Base-by-base conservation (phyloP, 208 protist genomes). In the Wallacemonas sp. region DNA sequence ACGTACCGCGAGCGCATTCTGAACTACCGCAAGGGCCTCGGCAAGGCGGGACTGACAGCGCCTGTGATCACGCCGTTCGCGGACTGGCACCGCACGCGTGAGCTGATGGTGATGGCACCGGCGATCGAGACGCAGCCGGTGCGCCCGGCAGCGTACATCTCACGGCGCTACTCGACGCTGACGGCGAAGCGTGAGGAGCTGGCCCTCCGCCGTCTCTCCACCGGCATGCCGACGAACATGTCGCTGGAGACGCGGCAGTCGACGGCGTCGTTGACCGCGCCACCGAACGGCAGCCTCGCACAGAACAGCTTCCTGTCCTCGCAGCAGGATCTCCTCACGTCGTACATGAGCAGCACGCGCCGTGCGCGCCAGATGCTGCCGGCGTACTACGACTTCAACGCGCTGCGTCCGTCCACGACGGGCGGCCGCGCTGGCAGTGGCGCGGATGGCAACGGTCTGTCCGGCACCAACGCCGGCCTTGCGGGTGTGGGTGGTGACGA, bases 21-120 rank as follows among this genome's bases (percentile, higher is more conserved):
- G 33, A 36, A 63, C 5, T 66, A 49, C 64, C 62, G 75, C 16
- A 73, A 78, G n/a, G 82, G 82, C 6, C 48, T 92, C 44, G 82
- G 78, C 49, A 91, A 90, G 64, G 70, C 64, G n/a, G 88, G 88
- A 5, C 78, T 94, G 26, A 73, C 68, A 44, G 47, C 58, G 2
- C 49, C 76, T 11, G 61, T 57, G 44, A 58, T 69, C 17, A 74
- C 56, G 47, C 66, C 70, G 39, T 58, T 94, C 73, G 85, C 86
- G 65, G 76, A 80, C 57, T 94, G 88, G 85, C 71, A 68, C 4
- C 80, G 70, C 24, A 76, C 73, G 36, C 81, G 85, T 17, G 85
- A 90, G 65, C 69, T 92, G 62, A 81, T 92, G 78, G 73, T 86
- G 38, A 61, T 94, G n/a, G 64, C 80, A 19, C 72, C 68, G 21